Evolutionary conservation across 1,284 basidiomycete species (phyloP).

Genomic region (Moesziomyces antarcticus): DNA sequence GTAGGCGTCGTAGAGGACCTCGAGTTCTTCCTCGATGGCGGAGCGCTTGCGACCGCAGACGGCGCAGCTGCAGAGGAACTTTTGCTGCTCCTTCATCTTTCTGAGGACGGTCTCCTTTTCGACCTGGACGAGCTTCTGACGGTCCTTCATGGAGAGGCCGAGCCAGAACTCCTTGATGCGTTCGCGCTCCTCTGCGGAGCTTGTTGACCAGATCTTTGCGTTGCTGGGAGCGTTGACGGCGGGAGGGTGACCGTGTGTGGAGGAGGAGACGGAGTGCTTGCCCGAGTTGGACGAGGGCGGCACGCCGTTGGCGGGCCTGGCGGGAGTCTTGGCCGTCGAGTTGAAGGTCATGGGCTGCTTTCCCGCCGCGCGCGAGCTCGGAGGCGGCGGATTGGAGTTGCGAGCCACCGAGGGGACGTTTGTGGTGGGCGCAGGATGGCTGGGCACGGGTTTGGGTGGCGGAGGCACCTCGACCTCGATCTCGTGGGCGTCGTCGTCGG

Average conservation of each 20-base stretch:
- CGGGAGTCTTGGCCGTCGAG: constrained; percentile 52
- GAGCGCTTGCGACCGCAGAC: constrained; percentile 96
- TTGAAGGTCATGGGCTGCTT: constrained; percentile 76
- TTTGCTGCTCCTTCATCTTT: constrained; percentile 99
- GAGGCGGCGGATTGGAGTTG: constrained; percentile 67
- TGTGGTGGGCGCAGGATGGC: constrained; percentile 63
- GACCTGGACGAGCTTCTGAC: constrained; percentile 88
- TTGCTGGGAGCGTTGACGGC: constrained; percentile 24
- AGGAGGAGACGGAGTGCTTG: constrained; percentile 71
- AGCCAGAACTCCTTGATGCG: constrained; percentile 98
- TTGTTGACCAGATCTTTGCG: constrained; percentile 74
- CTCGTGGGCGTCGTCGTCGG: constrained; percentile 64
- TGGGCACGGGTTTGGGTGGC: constrained; percentile 62
- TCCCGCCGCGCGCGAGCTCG: constrained; percentile 77
- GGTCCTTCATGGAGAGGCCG: constrained; percentile 84
- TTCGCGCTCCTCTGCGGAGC: constrained; percentile 88
- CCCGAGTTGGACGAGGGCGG: constrained; percentile 69
- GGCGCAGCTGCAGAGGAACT: constrained; percentile 92
- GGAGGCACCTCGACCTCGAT: constrained; percentile 65
- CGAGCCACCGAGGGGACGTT: constrained; percentile 67
- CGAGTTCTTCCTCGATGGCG: constrained; percentile 98
- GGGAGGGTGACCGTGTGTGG: constrained; percentile 41
- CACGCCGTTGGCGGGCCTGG: constrained; percentile 62
- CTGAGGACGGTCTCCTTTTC: constrained; percentile 96
- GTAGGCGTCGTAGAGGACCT: constrained; percentile 99